Percentiles rank a stretch among this genome's conserved stretches.
Evolutionary conservation across 352 stramenopile genomes (phyloP).

Genomic region (Phytopythium helicoides): DNA sequence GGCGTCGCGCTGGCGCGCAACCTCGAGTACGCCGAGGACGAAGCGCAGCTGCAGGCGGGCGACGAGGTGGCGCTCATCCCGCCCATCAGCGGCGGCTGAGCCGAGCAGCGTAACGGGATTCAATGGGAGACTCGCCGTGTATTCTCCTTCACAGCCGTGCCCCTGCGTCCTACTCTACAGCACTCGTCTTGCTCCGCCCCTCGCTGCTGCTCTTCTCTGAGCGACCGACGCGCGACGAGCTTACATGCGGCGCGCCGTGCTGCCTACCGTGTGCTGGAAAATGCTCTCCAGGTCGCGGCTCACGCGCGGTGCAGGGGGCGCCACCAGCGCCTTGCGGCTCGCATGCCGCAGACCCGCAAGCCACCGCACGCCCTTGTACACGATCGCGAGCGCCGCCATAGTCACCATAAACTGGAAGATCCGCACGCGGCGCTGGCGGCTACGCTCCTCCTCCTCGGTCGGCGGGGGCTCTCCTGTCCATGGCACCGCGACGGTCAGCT

Average conservation of each 20-base stretch:
- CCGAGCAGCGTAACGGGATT: background rate
- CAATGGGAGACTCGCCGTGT: too few relatives aligned
- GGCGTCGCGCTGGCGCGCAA: conserved; percentile 71
- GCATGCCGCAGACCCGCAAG: conserved; percentile 39
- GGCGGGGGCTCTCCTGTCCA: conserved; percentile 39
- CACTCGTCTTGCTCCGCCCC: background rate
- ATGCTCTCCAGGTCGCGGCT: conserved; percentile 59
- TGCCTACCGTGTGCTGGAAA: conserved; percentile 59
- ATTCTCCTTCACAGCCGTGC: too few relatives aligned
- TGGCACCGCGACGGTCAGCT: background rate
- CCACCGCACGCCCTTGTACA: conserved; percentile 67
- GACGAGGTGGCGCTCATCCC: conserved; percentile 84
- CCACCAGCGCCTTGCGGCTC: conserved; percentile 31
- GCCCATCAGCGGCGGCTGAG: conserved; percentile 69
- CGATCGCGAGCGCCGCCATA: conserved; percentile 40
- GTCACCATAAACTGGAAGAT: conserved; percentile 81
- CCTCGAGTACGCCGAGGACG: conserved; percentile 64
- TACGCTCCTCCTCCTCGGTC: conserved; percentile 74
- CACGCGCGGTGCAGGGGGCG: conserved; percentile 20
- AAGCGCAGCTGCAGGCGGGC: conserved; percentile 44
- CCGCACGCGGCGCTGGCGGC: conserved; percentile 61
- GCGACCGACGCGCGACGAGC: background rate
- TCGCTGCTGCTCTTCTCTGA: background rate
- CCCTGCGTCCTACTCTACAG: conserved; percentile 1
- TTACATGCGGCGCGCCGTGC: conserved; percentile 2